Evolutionary conservation across 164 flowering plant species (phyloP).

Genomic region (Amborella trichopoda): DNA sequence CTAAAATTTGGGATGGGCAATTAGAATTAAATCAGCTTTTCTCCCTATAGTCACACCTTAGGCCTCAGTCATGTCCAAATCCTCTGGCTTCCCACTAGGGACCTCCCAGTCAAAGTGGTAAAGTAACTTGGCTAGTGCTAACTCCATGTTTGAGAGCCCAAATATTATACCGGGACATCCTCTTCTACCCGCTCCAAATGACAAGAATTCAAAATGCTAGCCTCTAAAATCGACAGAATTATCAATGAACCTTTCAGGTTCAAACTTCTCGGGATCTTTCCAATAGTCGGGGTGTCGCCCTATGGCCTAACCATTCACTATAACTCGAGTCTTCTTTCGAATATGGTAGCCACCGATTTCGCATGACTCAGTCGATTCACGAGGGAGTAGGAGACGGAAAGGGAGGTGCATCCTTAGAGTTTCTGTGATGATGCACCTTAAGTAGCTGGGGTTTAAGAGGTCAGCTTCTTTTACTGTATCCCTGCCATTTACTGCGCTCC

Average conservation of each 20-base stretch:
- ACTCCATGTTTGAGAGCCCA: neutral
- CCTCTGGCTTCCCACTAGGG: neutral
- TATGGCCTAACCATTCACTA: neutral
- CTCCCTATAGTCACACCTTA: neutral
- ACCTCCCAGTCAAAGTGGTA: slow-evolving; percentile 2
- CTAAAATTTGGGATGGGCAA: no score
- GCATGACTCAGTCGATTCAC: neutral
- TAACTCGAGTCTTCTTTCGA: neutral
- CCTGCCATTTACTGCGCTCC: neutral
- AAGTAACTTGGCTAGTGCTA: slow-evolving; percentile 1
- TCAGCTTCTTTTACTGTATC: slow-evolving; percentile 2
- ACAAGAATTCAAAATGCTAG: neutral
- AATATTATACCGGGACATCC: slow-evolving; percentile 1
- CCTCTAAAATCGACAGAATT: neutral
- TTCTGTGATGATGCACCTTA: neutral
- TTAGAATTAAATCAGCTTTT: slow-evolving; percentile 1
- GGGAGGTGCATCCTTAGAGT: neutral
- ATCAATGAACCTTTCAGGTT: slow-evolving; percentile 1
- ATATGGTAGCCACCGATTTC: neutral
- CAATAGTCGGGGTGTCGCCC: neutral
- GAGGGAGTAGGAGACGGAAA: neutral
- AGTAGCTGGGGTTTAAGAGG: neutral
- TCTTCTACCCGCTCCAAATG: slow-evolving; percentile 3
- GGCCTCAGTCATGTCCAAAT: slow-evolving; percentile 2
- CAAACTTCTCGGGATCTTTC: slow-evolving; percentile 1